Evolutionary conservation across 2,329 filamentous ascomycete species (phyloP).

Genomic region (Tetracladium maxilliforme): DNA sequence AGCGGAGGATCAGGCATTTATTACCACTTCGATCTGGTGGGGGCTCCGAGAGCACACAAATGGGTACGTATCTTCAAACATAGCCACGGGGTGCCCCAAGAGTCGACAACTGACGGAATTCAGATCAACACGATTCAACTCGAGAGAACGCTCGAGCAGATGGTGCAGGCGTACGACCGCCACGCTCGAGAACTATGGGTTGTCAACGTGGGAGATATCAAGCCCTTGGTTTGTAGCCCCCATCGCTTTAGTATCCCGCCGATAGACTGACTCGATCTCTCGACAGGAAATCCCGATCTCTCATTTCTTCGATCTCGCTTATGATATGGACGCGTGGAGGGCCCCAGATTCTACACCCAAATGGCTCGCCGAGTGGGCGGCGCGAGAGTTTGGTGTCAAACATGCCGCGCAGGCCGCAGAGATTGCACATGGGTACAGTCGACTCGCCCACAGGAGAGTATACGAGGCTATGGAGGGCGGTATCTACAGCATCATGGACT

Average conservation of each 20-base stretch:
- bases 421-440: slow-evolving; percentile 38
- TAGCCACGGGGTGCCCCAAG: too few species aligned
- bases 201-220: slow-evolving; percentile 48
- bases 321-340: slow-evolving; percentile 41
- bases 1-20: slow-evolving; percentile 51
- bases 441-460: slow-evolving; percentile 41
- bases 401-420: slow-evolving; percentile 30
- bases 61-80: too few species aligned
- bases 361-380: slow-evolving; percentile 43
- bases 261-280: too few species aligned
- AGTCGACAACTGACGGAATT: slow-evolving; percentile 15
- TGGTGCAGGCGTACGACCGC: slow-evolving; percentile 44
- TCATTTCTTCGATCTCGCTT: slow-evolving; percentile 55
- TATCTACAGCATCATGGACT: slow-evolving; percentile 47
- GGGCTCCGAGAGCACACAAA: slow-evolving; percentile 30
- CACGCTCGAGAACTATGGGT: slow-evolving; percentile 41
- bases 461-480: slow-evolving; percentile 44
- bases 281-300: slow-evolving; percentile 42
- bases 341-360: slow-evolving; percentile 31
- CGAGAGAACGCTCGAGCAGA: slow-evolving; percentile 46
- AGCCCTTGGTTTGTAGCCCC: too few species aligned
- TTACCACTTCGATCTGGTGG: slow-evolving; percentile 41
- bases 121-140: slow-evolving; percentile 55
- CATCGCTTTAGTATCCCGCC: too few species aligned
- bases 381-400: slow-evolving; percentile 37